Base-by-base conservation (phyloP, 345 rosid genomes). In the Luvunga scandens region DNA sequence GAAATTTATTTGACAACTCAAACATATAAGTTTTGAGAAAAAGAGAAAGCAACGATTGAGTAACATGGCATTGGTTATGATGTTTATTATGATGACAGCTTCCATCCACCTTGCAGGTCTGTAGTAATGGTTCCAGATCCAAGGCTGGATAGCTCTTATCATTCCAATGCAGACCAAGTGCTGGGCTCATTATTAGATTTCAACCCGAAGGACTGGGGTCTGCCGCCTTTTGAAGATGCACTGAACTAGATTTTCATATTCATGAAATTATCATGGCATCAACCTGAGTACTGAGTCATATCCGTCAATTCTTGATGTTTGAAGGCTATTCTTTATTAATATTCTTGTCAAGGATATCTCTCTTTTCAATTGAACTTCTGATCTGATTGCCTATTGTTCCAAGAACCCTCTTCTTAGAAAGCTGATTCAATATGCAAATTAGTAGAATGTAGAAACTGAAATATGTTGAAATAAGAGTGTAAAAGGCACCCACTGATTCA, bases 91-190 rank as follows among this genome's bases (percentile, higher is more conserved):
- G 57, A 53, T 53, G 21, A 19, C 7, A 53, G 57, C 4, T 69
- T 79, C 31, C 63, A 67, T 82, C 65, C 62, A 30, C 18, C 28
- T 16, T 69, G 78, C 88, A 95, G 94, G 99, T 84, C 81, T 63
- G 96, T 80, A 14, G 89, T 89, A 42, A 91, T 95, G 99, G 97
- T 95, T 78, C 97, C 97, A 31, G 99, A 93, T 83, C 93, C 94
- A 60, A 90, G 92, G 83, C 82, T 93, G 64, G 97, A 95, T 70
- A 85, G 87, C 86, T 88, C 94, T 25, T 79, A 87, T 81, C 92
- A 85, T 55, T 77, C 71, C 24, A 69, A 38, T 9, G 97, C 99
- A 6, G 99, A 93, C 80, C 95, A 95, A 87, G 89, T 93, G 70
- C 78, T 93, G 69, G 77, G 83, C 77, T 91, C 97, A 19, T 83